These are phyloP conservation scores for Dictyophora rubrovolvata DNA, from an alignment of 768 basidiomycete species.

Conservation along the genomic window DNA sequence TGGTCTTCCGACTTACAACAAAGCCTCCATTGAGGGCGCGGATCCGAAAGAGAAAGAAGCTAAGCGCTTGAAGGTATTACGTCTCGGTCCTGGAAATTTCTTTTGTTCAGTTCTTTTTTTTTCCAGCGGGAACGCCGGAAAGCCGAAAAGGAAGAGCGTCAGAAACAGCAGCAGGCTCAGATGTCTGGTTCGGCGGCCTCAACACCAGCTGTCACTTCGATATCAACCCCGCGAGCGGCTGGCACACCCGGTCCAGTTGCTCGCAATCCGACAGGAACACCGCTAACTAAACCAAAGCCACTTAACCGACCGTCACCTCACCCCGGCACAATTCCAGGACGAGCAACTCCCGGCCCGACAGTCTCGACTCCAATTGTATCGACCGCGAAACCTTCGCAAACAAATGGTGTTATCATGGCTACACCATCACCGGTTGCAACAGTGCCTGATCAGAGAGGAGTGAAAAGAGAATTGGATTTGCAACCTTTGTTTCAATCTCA, in stretches of 20 bases:
- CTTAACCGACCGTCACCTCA: not conserved
- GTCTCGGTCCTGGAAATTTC: slow-evolving; percentile 11
- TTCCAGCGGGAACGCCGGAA: slow-evolving; percentile 12
- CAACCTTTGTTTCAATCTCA: slow-evolving; percentile 22
- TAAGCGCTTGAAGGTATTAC: slow-evolving; percentile 47
- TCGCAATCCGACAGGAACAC: slow-evolving; percentile 1
- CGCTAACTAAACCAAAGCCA: not conserved
- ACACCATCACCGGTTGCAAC: slow-evolving; percentile 16
- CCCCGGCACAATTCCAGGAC: not conserved
- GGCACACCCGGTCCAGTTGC: slow-evolving; percentile 2
- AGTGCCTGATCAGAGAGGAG: slow-evolving; percentile 11
- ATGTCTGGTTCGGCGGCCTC: not conserved
- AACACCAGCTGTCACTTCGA: not conserved
- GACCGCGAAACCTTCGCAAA: not conserved
- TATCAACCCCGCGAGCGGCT: not conserved
- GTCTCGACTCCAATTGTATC: not conserved
- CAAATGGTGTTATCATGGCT: slow-evolving; percentile 6
- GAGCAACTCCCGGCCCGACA: not conserved
- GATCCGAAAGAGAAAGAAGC: slow-evolving; percentile 37
- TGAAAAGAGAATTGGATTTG: slow-evolving; percentile 18
- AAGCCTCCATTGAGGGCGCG: slow-evolving; percentile 8
- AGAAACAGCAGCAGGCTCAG: slow-evolving; percentile 15
- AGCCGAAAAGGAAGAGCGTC: slow-evolving; percentile 27
- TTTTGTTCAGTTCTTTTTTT: slow-evolving; percentile 7
- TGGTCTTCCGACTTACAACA: slow-evolving; percentile 11